These are phyloP conservation scores for Ogataea trehaloabstinens DNA, from an alignment of 805 yeast genomes.

Conservation along the genomic window DNA sequence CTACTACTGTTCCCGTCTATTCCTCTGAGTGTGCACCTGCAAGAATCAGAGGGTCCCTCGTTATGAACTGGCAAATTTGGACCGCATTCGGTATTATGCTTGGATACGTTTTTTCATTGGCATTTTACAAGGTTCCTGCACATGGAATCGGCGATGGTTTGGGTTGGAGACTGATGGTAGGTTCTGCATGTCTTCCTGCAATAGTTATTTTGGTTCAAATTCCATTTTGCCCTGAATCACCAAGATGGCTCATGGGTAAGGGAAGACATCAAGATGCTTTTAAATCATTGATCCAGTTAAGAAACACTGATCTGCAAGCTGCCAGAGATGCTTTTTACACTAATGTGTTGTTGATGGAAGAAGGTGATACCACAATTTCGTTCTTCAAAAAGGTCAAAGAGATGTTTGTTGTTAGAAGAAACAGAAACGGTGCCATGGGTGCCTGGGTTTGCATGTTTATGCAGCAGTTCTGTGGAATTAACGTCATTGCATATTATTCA, in stretches of 20 bases:
- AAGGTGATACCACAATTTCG: constrained; percentile 34
- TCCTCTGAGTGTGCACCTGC: constrained; percentile 37
- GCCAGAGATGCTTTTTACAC: constrained; percentile 39
- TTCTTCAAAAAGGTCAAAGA: constrained; percentile 48
- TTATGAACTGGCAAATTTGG: constrained; percentile 73
- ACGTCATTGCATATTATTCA: constrained; percentile 58
- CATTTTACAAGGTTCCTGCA: constrained; percentile 35
- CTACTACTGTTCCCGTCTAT: constrained; percentile 38
- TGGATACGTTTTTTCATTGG: constrained; percentile 40
- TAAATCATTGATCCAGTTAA: constrained; percentile 40
- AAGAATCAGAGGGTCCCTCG: constrained; percentile 37
- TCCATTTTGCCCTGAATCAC: constrained; percentile 40
- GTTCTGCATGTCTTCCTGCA: constrained; percentile 37
- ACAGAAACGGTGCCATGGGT: constrained; percentile 67
- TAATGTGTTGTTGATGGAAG: constrained; percentile 57
- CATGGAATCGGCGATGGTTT: constrained; percentile 39
- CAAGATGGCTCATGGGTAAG: constrained; percentile 40
- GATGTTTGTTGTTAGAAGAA: constrained; percentile 70
- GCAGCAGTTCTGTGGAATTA: constrained; percentile 45
- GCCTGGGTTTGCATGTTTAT: constrained; percentile 33
- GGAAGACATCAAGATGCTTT: constrained; percentile 44
- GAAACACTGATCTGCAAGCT: constrained; percentile 22
- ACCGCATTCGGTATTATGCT: constrained; percentile 34
- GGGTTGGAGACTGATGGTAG: constrained; percentile 57
- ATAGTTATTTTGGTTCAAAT: constrained; percentile 39